These are phyloP conservation scores for Cyberlindnera maclurae DNA, from an alignment of 805 yeast genomes.

Conservation along the genomic window DNA sequence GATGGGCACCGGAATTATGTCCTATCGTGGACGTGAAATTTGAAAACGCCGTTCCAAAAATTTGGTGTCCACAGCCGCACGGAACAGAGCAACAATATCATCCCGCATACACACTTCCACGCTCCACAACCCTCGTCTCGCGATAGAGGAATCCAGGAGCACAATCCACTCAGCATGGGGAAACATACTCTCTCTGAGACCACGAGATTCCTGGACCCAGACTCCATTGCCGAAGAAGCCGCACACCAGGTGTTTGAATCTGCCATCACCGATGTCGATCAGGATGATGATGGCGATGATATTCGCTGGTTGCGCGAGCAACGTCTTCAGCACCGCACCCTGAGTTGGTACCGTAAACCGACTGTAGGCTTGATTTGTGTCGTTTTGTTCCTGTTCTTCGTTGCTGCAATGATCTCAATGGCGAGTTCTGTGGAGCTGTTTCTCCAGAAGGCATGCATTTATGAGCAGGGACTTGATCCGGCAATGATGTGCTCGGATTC, in stretches of 20 bases:
- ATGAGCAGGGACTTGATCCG: conserved; percentile 23
- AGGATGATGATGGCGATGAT: conserved; percentile 33
- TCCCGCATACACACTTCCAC: too few species aligned
- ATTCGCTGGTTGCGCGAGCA: conserved; percentile 44
- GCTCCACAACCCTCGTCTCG: too few species aligned
- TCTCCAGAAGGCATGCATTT: conserved; percentile 22
- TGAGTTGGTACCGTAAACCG: conserved; percentile 54
- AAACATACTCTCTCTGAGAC: neutral
- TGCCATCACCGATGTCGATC: conserved; percentile 27
- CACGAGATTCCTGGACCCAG: conserved; percentile 2
- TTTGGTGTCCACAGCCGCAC: too few species aligned
- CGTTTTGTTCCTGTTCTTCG: conserved; percentile 34
- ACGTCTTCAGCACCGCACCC: conserved; percentile 32
- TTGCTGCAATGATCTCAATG: conserved; percentile 33
- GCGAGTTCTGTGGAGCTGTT: conserved; percentile 32
- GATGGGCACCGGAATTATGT: too few species aligned
- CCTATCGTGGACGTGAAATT: too few species aligned
- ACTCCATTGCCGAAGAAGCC: conserved; percentile 1
- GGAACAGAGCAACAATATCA: too few species aligned
- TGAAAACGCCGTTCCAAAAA: too few species aligned
- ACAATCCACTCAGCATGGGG: too few species aligned
- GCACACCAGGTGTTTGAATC: conserved; percentile 33
- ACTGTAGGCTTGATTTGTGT: conserved; percentile 43
- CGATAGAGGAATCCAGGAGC: too few species aligned
- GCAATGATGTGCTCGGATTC: conserved; percentile 29